Evolutionary conservation across 352 stramenopile genomes (phyloP), one percentile per base, ranked within the genome.

Genomic region (Plasmopara muralis): DNA sequence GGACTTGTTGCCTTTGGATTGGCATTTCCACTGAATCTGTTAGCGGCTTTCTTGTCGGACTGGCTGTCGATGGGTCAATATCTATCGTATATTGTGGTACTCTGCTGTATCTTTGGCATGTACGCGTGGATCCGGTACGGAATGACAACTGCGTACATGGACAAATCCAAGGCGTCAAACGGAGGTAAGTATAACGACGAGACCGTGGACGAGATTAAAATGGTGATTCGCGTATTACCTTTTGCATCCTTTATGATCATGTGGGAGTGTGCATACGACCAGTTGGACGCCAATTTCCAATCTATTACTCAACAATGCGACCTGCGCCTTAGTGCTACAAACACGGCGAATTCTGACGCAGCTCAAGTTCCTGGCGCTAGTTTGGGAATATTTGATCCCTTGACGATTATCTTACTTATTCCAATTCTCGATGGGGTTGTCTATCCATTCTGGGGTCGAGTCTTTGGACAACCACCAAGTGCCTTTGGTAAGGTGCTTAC

Each of bases 201-300:
- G 53, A 87, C 72, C 0, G 77, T 93, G 18, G 81, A 91, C 55
- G 83, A 90, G 53, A 87, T 92, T 55, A 90, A 92, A 62, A 82
- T 85, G 65, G 75, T 93, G 43, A 77, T 93, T 38, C 79, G 83
- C 13, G 77, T 93, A 41, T 70, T 93, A 14, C 83, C 83, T 5
- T 93, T 93, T 50, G 80, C 83, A 41, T 86, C 72, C n/a, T 93
- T 91, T 59, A 90, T 88, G 73, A 88, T 93, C 67, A 87, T 91
- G 65, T 93, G 83, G 83, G 77, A 91, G 55, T 91, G 80, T 39
- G 79, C 81, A 14, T 93, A 89, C 65, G 83, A 91, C 58, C 83
- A 93, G 50, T 55, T 91, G 13, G 83, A 93, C 45, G 83, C 83
- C 30, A 93, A 93, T 42, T 93, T 93, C 50, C 83, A 93, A 68